A percentile compares a stretch with the other conserved stretches of the same genome.
Conservation (phyloP, 2,329 filamentous ascomycete species). For the Cladosporium oxysporum region DNA sequence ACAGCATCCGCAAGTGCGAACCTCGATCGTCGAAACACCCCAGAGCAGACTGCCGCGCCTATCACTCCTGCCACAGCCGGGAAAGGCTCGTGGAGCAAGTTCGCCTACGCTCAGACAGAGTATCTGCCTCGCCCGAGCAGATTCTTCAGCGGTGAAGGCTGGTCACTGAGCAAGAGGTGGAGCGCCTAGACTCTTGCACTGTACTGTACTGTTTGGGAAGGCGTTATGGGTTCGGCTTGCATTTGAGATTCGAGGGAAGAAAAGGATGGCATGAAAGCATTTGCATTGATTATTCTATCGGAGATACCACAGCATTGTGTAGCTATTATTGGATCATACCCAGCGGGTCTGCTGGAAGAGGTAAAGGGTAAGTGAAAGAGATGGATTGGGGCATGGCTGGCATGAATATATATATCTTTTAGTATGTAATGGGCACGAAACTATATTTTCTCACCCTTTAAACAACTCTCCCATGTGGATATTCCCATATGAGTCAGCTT, state of each 20-base stretch:
- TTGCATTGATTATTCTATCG: background rate
- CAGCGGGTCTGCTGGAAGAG: background rate
- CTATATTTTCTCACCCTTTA: background rate
- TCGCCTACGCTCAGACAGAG: slow-evolving; percentile 11
- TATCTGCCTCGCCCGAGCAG: slow-evolving; percentile 5
- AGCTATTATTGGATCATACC: background rate
- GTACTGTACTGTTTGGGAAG: background rate
- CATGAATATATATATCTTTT: background rate
- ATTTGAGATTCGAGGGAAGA: background rate
- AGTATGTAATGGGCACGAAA: slow-evolving; percentile 7
- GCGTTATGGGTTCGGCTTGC: background rate
- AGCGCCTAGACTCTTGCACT: background rate
- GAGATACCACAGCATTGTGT: background rate
- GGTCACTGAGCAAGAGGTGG: slow-evolving; percentile 3
- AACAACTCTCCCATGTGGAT: background rate
- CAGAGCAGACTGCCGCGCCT: slow-evolving; percentile 1
- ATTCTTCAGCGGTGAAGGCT: slow-evolving; percentile 12
- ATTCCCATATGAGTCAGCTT: background rate
- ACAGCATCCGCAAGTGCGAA: slow-evolving; percentile 9
- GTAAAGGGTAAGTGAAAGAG: slow-evolving; percentile 9
- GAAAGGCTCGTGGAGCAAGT: slow-evolving; percentile 9
- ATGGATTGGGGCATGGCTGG: background rate
- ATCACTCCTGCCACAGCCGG: slow-evolving; percentile 5
- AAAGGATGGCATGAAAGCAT: background rate
- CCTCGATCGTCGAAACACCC: background rate